Evolutionary conservation across 148 eudicot genomes (phyloP).

Genomic region (Simmondsia chinensis): DNA sequence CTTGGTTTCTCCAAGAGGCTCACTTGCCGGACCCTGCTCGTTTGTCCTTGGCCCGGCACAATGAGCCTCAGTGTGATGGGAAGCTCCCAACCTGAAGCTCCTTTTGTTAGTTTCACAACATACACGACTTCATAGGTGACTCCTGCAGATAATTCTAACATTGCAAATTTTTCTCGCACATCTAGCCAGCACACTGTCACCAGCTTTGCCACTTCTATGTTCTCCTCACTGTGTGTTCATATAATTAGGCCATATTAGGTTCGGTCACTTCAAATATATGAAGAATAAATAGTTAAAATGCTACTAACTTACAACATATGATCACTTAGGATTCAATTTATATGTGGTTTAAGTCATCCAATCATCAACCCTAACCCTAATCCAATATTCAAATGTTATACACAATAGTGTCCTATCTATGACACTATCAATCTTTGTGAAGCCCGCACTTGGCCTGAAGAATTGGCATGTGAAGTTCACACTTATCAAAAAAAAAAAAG

Average conservation of each 20-base stretch:
- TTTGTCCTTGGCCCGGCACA: conserved; percentile 6
- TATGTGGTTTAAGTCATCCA: too few species aligned
- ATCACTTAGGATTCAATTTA: too few species aligned
- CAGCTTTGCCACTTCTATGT: conserved; percentile 23
- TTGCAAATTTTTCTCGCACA: conserved; percentile 15
- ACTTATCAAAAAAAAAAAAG: too few species aligned
- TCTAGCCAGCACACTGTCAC: conserved; percentile 19
- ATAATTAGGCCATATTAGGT: not conserved
- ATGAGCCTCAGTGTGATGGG: conserved; percentile 9
- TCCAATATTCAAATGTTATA: too few species aligned
- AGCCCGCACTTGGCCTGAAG: too few species aligned
- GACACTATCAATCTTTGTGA: too few species aligned
- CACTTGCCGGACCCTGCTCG: conserved; percentile 10
- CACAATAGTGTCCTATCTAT: too few species aligned
- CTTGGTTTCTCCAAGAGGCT: conserved; percentile 15
- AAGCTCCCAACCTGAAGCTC: conserved; percentile 25
- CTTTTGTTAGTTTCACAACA: conserved; percentile 19
- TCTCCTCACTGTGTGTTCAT: conserved; percentile 15
- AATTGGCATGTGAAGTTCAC: too few species aligned
- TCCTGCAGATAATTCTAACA: conserved; percentile 18
- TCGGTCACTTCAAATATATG: not conserved
- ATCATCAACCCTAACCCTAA: too few species aligned
- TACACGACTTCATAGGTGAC: conserved; percentile 10
- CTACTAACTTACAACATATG: too few species aligned
- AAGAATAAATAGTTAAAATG: not conserved